Conservation (phyloP, 2,329 filamentous ascomycete species). For the Diaporthe destruens region DNA sequence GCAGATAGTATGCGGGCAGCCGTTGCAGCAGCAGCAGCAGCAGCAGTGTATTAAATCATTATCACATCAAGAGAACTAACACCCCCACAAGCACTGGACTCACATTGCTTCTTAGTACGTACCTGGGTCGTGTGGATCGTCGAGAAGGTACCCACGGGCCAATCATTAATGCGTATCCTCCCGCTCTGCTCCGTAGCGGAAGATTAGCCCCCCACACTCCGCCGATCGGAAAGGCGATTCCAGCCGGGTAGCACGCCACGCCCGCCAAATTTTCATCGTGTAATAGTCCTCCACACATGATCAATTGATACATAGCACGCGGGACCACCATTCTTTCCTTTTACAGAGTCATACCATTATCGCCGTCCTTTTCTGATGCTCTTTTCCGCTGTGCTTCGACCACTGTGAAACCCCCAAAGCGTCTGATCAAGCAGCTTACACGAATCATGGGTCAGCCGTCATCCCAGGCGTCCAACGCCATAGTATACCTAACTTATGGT, state of each 20-base stretch:
- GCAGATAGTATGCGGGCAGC: neutral
- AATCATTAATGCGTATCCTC: conserved; percentile 14
- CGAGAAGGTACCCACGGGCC: neutral
- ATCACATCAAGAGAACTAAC: neutral
- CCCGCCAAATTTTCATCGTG: conserved; percentile 36
- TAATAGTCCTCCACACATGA: neutral
- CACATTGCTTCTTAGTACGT: neutral
- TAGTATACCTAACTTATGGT: conserved; percentile 85
- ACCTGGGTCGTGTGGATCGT: neutral
- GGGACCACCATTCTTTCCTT: neutral
- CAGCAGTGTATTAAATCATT: conserved; percentile 12
- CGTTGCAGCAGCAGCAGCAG: neutral
- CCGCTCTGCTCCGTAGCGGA: conserved; percentile 6
- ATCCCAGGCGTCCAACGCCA: conserved; percentile 81
- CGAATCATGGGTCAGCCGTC: conserved; percentile 79
- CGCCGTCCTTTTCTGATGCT: neutral
- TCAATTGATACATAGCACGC: conserved; percentile 14
- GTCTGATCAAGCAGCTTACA: conserved; percentile 16
- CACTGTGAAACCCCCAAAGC: neutral
- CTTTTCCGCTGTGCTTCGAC: neutral
- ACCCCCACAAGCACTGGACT: neutral
- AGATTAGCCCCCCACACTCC: conserved; percentile 30
- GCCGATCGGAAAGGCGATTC: conserved; percentile 27
- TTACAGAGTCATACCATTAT: neutral
- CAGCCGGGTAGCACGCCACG: conserved; percentile 34